Conservation (phyloP, 176 grass and related monocot genomes). For the Zoysia japonica region DNA sequence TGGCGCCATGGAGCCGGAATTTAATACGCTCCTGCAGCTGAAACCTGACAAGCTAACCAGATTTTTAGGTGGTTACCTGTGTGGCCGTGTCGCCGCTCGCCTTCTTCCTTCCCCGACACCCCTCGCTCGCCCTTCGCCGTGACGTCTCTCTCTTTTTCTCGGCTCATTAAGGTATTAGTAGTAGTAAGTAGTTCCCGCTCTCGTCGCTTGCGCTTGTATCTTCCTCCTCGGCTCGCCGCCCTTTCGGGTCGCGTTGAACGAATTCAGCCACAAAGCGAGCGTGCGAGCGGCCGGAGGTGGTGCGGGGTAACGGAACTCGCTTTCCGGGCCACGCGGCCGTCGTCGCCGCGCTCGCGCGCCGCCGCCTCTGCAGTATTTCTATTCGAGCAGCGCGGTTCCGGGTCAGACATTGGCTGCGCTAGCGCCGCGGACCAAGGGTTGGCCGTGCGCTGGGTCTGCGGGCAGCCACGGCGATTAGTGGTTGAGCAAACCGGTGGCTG, state of each 20-base stretch:
- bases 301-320: slow-evolving; percentile 26
- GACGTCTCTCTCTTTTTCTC: slow-evolving; percentile 2
- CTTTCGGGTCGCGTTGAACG: slow-evolving; percentile 41
- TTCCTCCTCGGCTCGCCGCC: slow-evolving; percentile 9
- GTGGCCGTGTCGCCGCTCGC: background rate
- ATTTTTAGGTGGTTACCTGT: slow-evolving; percentile 77
- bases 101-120: no score
- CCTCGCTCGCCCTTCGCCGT: slow-evolving; percentile 5
- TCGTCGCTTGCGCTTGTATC: slow-evolving; percentile 59
- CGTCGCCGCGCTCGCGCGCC: background rate
- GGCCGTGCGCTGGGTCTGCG: background rate
- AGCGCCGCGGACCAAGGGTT: no score
- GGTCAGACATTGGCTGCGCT: slow-evolving; percentile 47
- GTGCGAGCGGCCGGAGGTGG: background rate
- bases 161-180: background rate
- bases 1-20: slow-evolving; percentile 35
- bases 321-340: slow-evolving; percentile 32
- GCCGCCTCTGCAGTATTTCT: slow-evolving; percentile 38
- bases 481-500: slow-evolving; percentile 34
- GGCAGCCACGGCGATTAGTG: slow-evolving; percentile 38
- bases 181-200: slow-evolving; percentile 23
- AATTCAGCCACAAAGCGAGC: slow-evolving; percentile 26
- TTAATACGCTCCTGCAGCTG: slow-evolving; percentile 39
- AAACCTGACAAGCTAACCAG: slow-evolving; percentile 76
- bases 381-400: slow-evolving; percentile 36